These are phyloP conservation scores for Xylaria sp. DNA, from an alignment of 2,329 filamentous ascomycete species.

Conservation along the genomic window DNA sequence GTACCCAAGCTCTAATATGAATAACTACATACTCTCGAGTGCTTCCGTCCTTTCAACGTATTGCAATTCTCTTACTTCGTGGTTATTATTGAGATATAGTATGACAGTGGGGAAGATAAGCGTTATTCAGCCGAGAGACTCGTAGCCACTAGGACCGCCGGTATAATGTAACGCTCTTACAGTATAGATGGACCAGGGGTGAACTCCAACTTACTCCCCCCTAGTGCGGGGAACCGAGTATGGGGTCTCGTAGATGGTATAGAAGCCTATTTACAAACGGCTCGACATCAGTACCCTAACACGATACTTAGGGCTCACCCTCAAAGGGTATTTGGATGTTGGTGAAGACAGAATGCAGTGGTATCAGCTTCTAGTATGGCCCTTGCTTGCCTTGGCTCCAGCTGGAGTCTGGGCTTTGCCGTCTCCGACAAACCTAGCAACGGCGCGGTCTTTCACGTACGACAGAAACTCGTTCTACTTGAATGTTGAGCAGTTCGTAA, in stretches of 20 bases:
- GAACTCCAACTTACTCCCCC: neutral
- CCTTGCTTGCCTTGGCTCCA: slow-evolving; percentile 1
- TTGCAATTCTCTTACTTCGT: neutral
- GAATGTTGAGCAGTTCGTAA: slow-evolving; percentile 43
- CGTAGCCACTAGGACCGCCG: slow-evolving; percentile 7
- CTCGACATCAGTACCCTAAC: neutral
- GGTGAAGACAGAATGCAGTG: slow-evolving; percentile 10
- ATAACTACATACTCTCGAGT: too few relatives aligned
- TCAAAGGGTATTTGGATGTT: neutral
- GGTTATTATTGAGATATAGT: too few relatives aligned
- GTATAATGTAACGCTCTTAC: slow-evolving; percentile 1
- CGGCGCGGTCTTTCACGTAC: slow-evolving; percentile 41
- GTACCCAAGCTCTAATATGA: too few relatives aligned
- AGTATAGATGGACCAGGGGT: neutral
- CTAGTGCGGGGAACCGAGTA: slow-evolving; percentile 10
- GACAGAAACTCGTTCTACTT: slow-evolving; percentile 44
- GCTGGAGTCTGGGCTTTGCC: slow-evolving; percentile 6
- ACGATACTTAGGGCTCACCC: neutral
- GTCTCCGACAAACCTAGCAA: slow-evolving; percentile 11
- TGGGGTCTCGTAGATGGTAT: neutral
- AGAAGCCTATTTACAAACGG: neutral
- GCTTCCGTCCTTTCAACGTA: neutral
- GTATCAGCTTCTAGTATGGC: neutral
- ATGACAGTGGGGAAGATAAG: slow-evolving; percentile 1
- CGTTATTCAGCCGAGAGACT: slow-evolving; percentile 2